Percentiles rank a stretch among this genome's conserved stretches.
Evolutionary conservation across 2,329 filamentous ascomycete species (phyloP).

Genomic region (Fusarium buxicola): DNA sequence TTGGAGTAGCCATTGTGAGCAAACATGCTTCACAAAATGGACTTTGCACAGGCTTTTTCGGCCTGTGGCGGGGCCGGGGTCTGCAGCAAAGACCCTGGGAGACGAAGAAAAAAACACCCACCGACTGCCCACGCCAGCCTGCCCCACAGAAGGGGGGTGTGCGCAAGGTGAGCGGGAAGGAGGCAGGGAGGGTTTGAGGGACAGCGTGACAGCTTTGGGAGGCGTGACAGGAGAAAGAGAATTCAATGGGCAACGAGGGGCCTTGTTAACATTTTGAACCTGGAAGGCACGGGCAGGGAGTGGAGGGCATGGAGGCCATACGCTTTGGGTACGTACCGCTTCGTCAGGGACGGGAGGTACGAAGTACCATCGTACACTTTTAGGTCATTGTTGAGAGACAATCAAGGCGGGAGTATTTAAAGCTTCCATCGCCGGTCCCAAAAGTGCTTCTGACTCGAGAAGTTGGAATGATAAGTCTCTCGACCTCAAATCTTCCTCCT

Average conservation of each 20-base stretch:
- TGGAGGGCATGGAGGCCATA: conserved; percentile 19
- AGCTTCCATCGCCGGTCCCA: conserved; percentile 46
- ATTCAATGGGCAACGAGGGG: conserved; percentile 26
- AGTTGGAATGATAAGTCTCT: conserved; percentile 41
- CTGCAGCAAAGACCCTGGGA: neutral
- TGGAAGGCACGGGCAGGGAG: too few species aligned
- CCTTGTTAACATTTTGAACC: conserved; percentile 31
- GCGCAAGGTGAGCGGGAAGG: conserved; percentile 37
- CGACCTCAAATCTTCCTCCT: conserved; percentile 28
- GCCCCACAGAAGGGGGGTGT: conserved; percentile 39
- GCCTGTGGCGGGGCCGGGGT: conserved; percentile 19
- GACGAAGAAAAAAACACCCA: conserved; percentile 27
- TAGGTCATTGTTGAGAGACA: conserved; percentile 41
- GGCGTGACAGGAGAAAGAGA: conserved; percentile 40
- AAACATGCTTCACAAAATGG: neutral
- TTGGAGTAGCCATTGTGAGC: conserved; percentile 13
- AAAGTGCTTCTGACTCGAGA: conserved; percentile 20
- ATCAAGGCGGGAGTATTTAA: conserved; percentile 44
- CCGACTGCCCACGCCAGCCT: conserved; percentile 24
- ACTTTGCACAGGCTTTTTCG: conserved; percentile 2
- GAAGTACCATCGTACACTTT: conserved; percentile 39
- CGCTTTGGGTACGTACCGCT: conserved; percentile 35
- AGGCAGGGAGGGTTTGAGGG: conserved; percentile 37
- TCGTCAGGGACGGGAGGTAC: conserved; percentile 25
- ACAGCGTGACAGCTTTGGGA: conserved; percentile 39